Conservation (phyloP, 2,329 filamentous ascomycete genomes). For the Rhexocercosporidium sp. region DNA sequence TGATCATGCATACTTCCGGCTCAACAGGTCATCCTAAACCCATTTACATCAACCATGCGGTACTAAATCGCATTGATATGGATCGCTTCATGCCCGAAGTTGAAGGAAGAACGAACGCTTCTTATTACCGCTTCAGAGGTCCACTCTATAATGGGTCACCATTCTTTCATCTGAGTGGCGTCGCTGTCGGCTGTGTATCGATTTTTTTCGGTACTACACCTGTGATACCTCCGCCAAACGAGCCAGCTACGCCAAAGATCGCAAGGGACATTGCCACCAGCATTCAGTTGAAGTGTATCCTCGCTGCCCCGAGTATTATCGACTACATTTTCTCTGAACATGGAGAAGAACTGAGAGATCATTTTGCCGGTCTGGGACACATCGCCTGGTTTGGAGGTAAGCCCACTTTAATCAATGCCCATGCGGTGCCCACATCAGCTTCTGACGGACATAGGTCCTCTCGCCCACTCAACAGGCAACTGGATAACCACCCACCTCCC, state of each 20-base stretch:
- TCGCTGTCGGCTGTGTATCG: not conserved
- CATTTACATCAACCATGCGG: slow-evolving; percentile 32
- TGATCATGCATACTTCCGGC: slow-evolving; percentile 51
- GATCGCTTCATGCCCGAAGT: slow-evolving; percentile 5
- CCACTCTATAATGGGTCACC: slow-evolving; percentile 4
- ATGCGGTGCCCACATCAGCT: too few species aligned
- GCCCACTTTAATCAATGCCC: not conserved
- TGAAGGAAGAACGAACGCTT: not conserved
- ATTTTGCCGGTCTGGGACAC: slow-evolving; percentile 21
- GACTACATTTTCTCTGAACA: slow-evolving; percentile 27
- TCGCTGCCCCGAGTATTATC: slow-evolving; percentile 23
- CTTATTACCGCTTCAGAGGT: not conserved
- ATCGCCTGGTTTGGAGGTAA: slow-evolving; percentile 35
- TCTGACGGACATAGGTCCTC: slow-evolving; percentile 32
- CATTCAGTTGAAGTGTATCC: slow-evolving; percentile 31
- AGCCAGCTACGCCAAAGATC: slow-evolving; percentile 18
- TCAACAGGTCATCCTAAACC: slow-evolving; percentile 51
- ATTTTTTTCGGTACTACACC: slow-evolving; percentile 13
- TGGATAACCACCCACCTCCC: slow-evolving; percentile 37
- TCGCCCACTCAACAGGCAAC: slow-evolving; percentile 40
- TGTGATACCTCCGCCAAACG: slow-evolving; percentile 23
- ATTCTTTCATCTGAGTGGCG: slow-evolving; percentile 32
- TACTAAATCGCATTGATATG: slow-evolving; percentile 8
- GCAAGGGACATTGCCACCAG: slow-evolving; percentile 31
- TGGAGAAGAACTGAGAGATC: slow-evolving; percentile 22